These are phyloP conservation scores for Nothophaeocryptopus gaeumannii DNA, from an alignment of 2,329 filamentous ascomycete genomes.

Conservation along the genomic window DNA sequence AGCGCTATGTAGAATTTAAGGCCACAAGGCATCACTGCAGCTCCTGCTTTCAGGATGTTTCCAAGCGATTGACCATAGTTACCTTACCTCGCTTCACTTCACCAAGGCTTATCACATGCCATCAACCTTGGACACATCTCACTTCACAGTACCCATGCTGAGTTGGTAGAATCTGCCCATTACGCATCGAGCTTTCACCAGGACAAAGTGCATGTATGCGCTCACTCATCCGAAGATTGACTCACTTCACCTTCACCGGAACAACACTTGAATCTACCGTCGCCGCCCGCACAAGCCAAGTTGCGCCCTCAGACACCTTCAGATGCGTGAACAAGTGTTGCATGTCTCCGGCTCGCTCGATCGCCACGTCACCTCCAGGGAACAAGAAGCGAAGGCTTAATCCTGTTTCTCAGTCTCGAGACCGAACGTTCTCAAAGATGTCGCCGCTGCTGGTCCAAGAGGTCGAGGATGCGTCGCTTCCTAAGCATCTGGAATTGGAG, in stretches of 20 bases:
- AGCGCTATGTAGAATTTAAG: no score
- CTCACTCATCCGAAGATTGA: conserved; percentile 18
- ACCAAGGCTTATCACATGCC: no score
- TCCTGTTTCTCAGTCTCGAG: conserved; percentile 8
- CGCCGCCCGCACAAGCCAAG: no score
- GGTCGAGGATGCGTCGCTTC: conserved; percentile 24
- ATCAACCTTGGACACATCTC: no score
- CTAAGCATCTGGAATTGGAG: conserved; percentile 56
- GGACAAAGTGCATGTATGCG: conserved; percentile 15
- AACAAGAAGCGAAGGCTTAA: conserved; percentile 31
- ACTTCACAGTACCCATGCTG: no score
- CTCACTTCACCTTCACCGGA: conserved; percentile 15
- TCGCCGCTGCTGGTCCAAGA: conserved; percentile 33
- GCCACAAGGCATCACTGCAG: no score
- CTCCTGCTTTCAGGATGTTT: no score
- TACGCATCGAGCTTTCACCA: no score
- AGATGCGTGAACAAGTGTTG: conserved; percentile 23
- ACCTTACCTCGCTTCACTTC: no score
- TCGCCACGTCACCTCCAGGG: conserved; percentile 28
- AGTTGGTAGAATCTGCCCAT: no score
- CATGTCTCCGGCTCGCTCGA: conserved; percentile 33
- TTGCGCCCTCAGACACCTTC: background rate
- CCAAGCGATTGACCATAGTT: no score
- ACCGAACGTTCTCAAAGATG: conserved; percentile 26
- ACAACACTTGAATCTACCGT: background rate